phyloP scores from a whole-genome alignment of 2,329 filamentous ascomycete species.

The Aspergillus oerlinghausenensis region DNA sequence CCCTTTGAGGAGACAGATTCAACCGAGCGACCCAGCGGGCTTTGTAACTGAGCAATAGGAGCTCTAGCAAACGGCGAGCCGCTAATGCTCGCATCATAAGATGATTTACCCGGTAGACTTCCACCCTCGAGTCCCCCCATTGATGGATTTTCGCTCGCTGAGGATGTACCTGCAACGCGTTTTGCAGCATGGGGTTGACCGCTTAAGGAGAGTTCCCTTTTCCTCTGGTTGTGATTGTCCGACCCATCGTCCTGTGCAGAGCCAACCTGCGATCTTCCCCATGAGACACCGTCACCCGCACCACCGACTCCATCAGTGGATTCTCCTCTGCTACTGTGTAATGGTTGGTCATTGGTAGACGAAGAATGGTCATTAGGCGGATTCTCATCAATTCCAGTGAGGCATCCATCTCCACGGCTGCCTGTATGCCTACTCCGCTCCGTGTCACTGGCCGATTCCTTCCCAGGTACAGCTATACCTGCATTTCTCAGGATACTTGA shows the following conservation, averaged over 20 bases:
- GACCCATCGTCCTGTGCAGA: constrained; percentile 14
- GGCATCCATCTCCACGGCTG: constrained; percentile 12
- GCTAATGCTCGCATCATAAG: constrained; percentile 39
- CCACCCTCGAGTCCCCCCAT: constrained; percentile 17
- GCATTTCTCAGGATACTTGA: constrained; percentile 8
- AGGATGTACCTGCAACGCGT: constrained; percentile 23
- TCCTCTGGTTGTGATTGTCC: constrained; percentile 18
- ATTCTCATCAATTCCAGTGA: constrained; percentile 15
- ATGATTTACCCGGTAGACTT: constrained; percentile 22
- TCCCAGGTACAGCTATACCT: constrained; percentile 26
- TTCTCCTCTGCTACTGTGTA: constrained; percentile 10
- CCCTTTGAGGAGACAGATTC: constrained; percentile 24
- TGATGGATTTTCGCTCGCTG: constrained; percentile 20
- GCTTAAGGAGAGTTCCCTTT: constrained; percentile 31
- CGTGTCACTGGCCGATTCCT: constrained; percentile 4
- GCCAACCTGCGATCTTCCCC: constrained; percentile 14
- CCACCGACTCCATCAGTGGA: constrained; percentile 6
- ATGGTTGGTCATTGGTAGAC: constrained; percentile 13
- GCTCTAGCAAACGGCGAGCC: constrained; percentile 47
- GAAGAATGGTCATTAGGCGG: constrained; percentile 11
- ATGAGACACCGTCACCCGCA: constrained; percentile 6
- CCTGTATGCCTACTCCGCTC: constrained; percentile 9
- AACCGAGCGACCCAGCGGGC: constrained; percentile 26
- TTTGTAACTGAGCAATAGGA: constrained; percentile 27
- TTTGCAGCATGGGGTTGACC: constrained; percentile 25